Percentiles rank a stretch among this genome's conserved stretches.
Conservation (phyloP, 345 rosid species). For the Syzygium aromaticum region DNA sequence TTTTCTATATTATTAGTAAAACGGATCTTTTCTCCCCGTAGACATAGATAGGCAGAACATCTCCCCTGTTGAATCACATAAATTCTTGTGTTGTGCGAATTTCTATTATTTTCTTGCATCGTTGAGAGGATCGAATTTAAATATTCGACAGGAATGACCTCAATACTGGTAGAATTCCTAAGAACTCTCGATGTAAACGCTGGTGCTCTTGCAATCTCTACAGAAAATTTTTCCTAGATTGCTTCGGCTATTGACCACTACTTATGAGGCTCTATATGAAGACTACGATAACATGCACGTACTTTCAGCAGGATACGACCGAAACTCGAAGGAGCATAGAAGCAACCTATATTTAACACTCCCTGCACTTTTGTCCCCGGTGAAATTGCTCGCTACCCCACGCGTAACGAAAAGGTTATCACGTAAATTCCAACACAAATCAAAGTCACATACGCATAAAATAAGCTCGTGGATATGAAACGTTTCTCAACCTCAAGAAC, state of each 20-base stretch:
- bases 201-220: background rate
- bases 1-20: too few relatives aligned
- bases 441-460: background rate
- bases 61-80: too few relatives aligned
- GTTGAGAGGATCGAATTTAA: too few relatives aligned
- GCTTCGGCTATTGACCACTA: background rate
- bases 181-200: background rate
- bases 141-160: too few relatives aligned
- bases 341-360: background rate
- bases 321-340: background rate
- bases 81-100: too few relatives aligned
- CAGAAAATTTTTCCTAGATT: background rate
- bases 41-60: too few relatives aligned
- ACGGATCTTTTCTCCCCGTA: too few relatives aligned
- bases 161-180: background rate
- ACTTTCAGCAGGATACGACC: fast-evolving
- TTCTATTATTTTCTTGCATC: too few relatives aligned
- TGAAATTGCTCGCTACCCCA: background rate
- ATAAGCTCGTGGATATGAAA: background rate
- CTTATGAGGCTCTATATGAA: background rate
- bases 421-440: background rate
- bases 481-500: background rate
- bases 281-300: background rate
- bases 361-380: background rate
- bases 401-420: background rate